These are phyloP conservation scores for Russula dissimulans DNA, from an alignment of 768 basidiomycete genomes.

Conservation along the genomic window DNA sequence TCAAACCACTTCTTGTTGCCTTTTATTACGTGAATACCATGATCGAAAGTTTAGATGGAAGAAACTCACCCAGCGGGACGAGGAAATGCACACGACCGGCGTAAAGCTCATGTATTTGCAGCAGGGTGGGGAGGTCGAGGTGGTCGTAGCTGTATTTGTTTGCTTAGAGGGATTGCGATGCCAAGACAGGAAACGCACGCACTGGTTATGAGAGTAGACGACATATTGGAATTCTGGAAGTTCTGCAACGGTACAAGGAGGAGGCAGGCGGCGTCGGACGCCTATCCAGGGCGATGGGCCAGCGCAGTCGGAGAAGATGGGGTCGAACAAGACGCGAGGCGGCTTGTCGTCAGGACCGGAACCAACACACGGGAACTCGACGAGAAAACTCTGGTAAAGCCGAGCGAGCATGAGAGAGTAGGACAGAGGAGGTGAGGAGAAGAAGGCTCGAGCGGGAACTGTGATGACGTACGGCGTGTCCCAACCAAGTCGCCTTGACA, in stretches of 20 bases:
- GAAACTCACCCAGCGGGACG: conserved; percentile 31
- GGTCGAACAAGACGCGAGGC: conserved; percentile 33
- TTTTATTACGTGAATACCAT: not conserved
- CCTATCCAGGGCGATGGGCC: conserved; percentile 26
- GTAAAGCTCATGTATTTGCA: conserved; percentile 21
- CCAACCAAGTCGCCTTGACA: conserved; percentile 30
- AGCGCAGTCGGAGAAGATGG: conserved; percentile 32
- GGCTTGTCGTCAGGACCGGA: conserved; percentile 16
- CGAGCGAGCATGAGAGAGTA: too few species aligned
- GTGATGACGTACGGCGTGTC: conserved; percentile 27
- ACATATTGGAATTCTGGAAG: conserved; percentile 34
- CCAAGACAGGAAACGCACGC: conserved; percentile 6
- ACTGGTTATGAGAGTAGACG: conserved; percentile 38
- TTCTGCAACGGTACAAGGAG: conserved; percentile 32
- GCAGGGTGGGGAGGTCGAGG: conserved; percentile 31
- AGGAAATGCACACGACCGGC: conserved; percentile 25
- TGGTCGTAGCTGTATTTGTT: conserved; percentile 32
- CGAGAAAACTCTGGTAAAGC: conserved; percentile 24
- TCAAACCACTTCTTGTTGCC: conserved; percentile 27
- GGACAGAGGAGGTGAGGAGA: not conserved
- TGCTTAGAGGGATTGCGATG: too few species aligned
- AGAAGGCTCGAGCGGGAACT: not conserved
- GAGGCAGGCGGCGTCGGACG: conserved; percentile 25
- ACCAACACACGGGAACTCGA: conserved; percentile 22
- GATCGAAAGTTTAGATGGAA: not conserved